These are phyloP conservation scores for Ceratocystis alfenasii DNA, from an alignment of 2,329 filamentous ascomycete species.

Conservation along the genomic window DNA sequence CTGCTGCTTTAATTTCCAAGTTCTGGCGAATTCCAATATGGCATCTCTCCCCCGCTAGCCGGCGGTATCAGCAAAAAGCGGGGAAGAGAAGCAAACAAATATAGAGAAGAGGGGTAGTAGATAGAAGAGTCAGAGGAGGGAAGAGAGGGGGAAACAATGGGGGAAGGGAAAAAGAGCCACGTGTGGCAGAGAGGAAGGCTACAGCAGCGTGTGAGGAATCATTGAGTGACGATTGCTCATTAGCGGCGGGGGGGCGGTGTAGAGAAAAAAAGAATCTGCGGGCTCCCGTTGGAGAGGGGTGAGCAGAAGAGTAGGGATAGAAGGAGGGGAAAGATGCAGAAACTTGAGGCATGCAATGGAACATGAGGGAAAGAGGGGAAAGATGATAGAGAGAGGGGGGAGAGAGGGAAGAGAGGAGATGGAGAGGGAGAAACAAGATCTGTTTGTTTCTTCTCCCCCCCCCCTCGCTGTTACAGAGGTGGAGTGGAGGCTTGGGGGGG, in stretches of 20 bases:
- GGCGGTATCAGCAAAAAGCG: neutral
- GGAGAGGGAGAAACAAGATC: neutral
- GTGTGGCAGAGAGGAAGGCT: conserved; percentile 1
- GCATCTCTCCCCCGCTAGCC: neutral
- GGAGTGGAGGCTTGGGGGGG: neutral
- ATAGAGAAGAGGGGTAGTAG: neutral
- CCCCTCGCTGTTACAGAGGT: neutral
- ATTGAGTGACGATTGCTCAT: neutral
- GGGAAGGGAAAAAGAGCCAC: neutral
- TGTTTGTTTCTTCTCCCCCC: neutral
- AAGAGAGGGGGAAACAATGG: neutral
- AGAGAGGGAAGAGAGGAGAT: neutral
- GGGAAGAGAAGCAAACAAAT: neutral
- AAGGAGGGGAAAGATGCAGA: neutral
- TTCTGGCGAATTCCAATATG: neutral
- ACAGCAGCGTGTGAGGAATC: conserved; percentile 1
- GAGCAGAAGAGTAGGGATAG: neutral
- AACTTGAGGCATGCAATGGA: neutral
- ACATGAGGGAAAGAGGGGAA: neutral
- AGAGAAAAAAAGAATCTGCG: neutral
- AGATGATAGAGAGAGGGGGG: too few relatives aligned
- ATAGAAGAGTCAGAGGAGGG: neutral
- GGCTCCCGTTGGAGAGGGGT: conserved; percentile 5
- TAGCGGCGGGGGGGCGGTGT: neutral
- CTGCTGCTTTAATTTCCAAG: neutral